phyloP scores from a whole-genome alignment of 345 rosid genomes.

The Lagerstroemia speciosa region DNA sequence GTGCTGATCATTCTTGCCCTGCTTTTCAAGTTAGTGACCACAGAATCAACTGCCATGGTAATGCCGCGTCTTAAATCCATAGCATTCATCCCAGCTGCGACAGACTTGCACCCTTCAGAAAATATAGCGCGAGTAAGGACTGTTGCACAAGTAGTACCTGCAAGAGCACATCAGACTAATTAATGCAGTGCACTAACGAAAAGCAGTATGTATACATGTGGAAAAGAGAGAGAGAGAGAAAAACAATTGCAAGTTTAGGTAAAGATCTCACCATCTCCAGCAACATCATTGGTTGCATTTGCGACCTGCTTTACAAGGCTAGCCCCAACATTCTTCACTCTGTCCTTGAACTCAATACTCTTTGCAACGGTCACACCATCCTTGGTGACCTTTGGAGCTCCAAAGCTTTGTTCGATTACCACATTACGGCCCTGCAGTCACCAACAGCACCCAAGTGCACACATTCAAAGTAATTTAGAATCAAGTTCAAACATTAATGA shows the following conservation, averaged over 20 bases:
- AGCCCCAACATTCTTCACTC: conserved; percentile 85
- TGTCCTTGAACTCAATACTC: conserved; percentile 89
- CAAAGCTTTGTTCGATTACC: conserved; percentile 90
- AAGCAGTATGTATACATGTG: neutral
- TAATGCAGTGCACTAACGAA: neutral
- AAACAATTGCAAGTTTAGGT: neutral
- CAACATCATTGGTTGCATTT: conserved; percentile 91
- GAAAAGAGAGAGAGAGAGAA: neutral
- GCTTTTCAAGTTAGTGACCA: conserved; percentile 81
- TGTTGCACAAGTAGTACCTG: conserved; percentile 99
- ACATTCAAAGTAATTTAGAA: neutral
- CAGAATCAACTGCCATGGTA: conserved; percentile 84
- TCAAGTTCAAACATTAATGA: neutral
- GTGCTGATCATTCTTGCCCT: conserved; percentile 94
- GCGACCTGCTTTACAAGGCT: conserved; percentile 99
- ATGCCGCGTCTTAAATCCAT: conserved; percentile 95
- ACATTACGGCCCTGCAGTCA: conserved; percentile 75
- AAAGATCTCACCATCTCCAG: conserved; percentile 73
- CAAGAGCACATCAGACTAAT: conserved; percentile 7
- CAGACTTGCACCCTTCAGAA: conserved; percentile 91
- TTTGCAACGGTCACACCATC: conserved; percentile 98
- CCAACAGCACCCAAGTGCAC: neutral
- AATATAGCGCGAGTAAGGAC: conserved; percentile 83
- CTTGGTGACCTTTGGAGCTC: conserved; percentile 95
- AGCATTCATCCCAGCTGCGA: conserved; percentile 94